A percentile compares a stretch with the other conserved stretches of the same genome.
phyloP scores from a whole-genome alignment of 1,284 basidiomycete species.

The Ustilago vetiveriae region DNA sequence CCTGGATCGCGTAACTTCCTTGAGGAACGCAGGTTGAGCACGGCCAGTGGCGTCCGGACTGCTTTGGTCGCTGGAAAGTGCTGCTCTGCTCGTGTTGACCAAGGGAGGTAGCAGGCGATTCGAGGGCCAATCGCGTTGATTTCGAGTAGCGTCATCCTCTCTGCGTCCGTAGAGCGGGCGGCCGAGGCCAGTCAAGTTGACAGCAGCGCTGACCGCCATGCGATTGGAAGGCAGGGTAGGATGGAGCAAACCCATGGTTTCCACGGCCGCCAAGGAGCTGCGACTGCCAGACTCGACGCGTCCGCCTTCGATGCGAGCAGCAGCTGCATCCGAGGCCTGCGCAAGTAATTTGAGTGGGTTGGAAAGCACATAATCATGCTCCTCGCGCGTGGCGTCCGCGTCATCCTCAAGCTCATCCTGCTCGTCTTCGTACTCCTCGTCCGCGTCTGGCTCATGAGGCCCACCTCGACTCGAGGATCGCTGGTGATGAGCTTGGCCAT shows the following conservation, averaged over 20 bases:
- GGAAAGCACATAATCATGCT: slow-evolving; percentile 55
- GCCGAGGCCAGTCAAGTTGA: slow-evolving; percentile 42
- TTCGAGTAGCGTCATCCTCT: slow-evolving; percentile 20
- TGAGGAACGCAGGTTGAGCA: slow-evolving; percentile 31
- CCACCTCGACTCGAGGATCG: slow-evolving; percentile 26
- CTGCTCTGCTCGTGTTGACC: slow-evolving; percentile 15
- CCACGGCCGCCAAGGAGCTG: slow-evolving; percentile 42
- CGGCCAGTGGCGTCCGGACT: slow-evolving; percentile 6
- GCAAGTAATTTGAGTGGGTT: slow-evolving; percentile 57
- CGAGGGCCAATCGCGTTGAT: slow-evolving; percentile 32
- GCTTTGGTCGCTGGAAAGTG: background rate
- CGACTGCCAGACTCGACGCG: slow-evolving; percentile 34
- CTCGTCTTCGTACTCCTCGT: slow-evolving; percentile 52
- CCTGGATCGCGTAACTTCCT: slow-evolving; percentile 35
- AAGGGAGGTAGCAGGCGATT: slow-evolving; percentile 39
- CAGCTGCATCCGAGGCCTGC: slow-evolving; percentile 55
- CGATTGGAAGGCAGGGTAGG: slow-evolving; percentile 33
- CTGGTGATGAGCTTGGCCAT: slow-evolving; percentile 18
- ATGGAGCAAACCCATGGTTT: slow-evolving; percentile 54
- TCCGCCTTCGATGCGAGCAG: slow-evolving; percentile 41
- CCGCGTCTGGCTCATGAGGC: slow-evolving; percentile 38
- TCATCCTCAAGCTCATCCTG: slow-evolving; percentile 56
- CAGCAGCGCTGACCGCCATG: slow-evolving; percentile 44
- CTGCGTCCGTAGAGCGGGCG: slow-evolving; percentile 35
- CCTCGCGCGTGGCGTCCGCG: slow-evolving; percentile 41